These are phyloP conservation scores for Trichoderma virens DNA, from an alignment of 495 filamentous ascomycete genomes.

Conservation along the genomic window DNA sequence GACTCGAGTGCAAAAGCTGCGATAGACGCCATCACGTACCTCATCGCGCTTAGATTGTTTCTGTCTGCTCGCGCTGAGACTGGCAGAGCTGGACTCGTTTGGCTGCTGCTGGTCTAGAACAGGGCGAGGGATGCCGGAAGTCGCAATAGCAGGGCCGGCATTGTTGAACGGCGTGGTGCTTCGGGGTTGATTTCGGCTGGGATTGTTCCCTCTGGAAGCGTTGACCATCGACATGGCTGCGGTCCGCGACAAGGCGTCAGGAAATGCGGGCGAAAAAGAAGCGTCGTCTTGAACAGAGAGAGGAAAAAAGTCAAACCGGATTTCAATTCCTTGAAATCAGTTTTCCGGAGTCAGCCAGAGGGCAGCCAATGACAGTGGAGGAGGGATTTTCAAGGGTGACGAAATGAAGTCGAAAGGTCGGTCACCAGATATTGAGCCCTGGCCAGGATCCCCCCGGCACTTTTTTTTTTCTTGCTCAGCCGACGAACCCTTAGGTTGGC, in stretches of 20 bases:
- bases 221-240: constrained; percentile 1
- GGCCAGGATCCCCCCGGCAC: neutral
- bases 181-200: constrained; percentile 26
- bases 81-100: constrained; percentile 65
- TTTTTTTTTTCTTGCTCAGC: neutral
- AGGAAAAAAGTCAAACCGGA: neutral
- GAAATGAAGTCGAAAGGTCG: constrained; percentile 7
- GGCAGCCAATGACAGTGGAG: constrained; percentile 2
- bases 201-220: neutral
- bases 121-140: constrained; percentile 75
- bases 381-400: constrained; percentile 9
- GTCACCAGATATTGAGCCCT: constrained; percentile 7
- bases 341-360: neutral
- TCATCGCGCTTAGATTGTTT: constrained; percentile 98
- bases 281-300: neutral
- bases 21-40: constrained; percentile 49
- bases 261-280: neutral
- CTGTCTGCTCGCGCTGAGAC: constrained; percentile 77
- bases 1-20: neutral
- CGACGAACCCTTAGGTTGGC: neutral
- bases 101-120: constrained; percentile 55
- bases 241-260: neutral
- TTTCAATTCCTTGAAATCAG: neutral
- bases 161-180: constrained; percentile 58
- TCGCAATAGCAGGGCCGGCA: constrained; percentile 46